Percentiles rank a stretch among this genome's conserved stretches.
phyloP scores from a whole-genome alignment of 2,329 filamentous ascomycete species.

The Aspergillus sp. region DNA sequence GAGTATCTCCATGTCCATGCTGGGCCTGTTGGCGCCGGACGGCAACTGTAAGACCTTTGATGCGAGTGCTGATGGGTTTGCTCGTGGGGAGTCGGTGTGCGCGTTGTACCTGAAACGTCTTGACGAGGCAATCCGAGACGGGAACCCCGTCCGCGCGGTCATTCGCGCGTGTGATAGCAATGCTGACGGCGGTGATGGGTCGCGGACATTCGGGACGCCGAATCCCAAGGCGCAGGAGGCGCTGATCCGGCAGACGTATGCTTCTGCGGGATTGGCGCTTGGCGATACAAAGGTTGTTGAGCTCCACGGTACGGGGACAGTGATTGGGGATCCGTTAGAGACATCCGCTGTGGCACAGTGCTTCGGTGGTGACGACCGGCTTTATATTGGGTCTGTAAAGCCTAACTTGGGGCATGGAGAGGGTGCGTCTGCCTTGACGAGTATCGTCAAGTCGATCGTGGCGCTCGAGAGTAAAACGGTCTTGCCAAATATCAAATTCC shows the following conservation, averaged over 20 bases:
- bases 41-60: constrained; percentile 28
- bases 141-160: constrained; percentile 29
- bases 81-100: constrained; percentile 30
- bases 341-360: constrained; percentile 2
- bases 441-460: constrained; percentile 17
- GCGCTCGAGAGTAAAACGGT: constrained; percentile 14
- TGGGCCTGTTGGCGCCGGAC: constrained; percentile 34
- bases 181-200: constrained; percentile 20
- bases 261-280: background rate
- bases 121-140: constrained; percentile 26
- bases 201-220: background rate
- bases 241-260: constrained; percentile 6
- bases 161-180: constrained; percentile 26
- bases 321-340: constrained; percentile 12
- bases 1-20: constrained; percentile 26
- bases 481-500: constrained; percentile 20
- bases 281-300: background rate
- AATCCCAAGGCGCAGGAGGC: background rate
- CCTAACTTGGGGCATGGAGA: constrained; percentile 22
- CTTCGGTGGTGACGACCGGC: background rate
- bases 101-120: constrained; percentile 32
- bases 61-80: constrained; percentile 30
- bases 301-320: constrained; percentile 13
- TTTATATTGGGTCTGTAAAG: constrained; percentile 16
- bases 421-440: constrained; percentile 15